Base-by-base conservation (phyloP, 2,329 filamentous ascomycete species). In the Annulohypoxylon truncatum region DNA sequence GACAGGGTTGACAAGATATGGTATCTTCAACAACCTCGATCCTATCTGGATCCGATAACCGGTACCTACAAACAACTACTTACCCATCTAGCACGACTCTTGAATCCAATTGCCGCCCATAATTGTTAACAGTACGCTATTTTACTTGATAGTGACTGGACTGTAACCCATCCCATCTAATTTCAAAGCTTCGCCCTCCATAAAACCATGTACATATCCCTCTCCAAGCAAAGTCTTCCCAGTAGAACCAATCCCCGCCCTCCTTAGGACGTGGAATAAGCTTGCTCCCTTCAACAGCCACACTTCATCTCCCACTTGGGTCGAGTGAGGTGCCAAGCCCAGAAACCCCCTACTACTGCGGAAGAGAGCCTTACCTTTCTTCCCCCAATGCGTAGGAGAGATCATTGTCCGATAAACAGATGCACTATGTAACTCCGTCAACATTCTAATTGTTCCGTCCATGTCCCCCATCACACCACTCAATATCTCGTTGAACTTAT, bases 121-220 rank as follows among this genome's bases (percentile, higher is more conserved):
- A 28, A 7, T 7, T n/a, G 12, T n/a, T n/a, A 13, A 38, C 12
- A n/a, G 2, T 5, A 5, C 12, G 7, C 8, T 13, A 12, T 1
- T 13, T 26, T 35, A 61, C 28, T 29, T 61, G 3, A 65, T 58
- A 2, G 50, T 28, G 1, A 61, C 57, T 10, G 28, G 18, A 28
- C 2, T 24, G 10, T 61, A 68, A 18, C 13, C 33, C 44, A 68
- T 58, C 2, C 50, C 61, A 20, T 64, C 52, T 2, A 64, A 15
- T 24, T 33, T 20, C 35, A 69, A 52, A 18, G 48, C 56, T 31
- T 67, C 59, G 0, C 63, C 66, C 20, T 69, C 63, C 63, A 69
- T 67, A 22, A 69, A 61, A 6, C 66, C 59, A 24, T 69, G 63
- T 7, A 69, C 63, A 13, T 69, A 69, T 9, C 51, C 66, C 35